These are phyloP conservation scores for Coniophora puteana DNA, from an alignment of 1,284 basidiomycete genomes.

Conservation along the genomic window DNA sequence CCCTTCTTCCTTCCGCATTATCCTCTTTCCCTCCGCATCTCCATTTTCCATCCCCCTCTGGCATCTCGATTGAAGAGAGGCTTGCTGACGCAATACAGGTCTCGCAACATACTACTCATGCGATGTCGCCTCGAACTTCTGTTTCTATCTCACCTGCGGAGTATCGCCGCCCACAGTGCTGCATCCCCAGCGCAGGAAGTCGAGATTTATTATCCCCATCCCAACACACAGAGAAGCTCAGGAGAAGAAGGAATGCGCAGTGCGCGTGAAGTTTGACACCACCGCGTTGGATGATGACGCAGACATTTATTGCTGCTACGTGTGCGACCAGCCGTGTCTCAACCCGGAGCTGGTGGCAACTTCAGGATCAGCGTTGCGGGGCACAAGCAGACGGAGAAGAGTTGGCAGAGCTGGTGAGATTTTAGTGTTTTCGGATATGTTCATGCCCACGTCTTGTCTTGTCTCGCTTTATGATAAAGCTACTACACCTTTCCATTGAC, in stretches of 20 bases:
- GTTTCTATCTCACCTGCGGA: conserved; percentile 94
- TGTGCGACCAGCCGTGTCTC: conserved; percentile 83
- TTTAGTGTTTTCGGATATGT: too few species aligned
- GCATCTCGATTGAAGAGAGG: too few species aligned
- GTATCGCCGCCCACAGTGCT: conserved; percentile 89
- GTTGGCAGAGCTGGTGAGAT: conserved; percentile 88
- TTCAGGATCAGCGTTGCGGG: conserved; percentile 88
- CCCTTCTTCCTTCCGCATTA: too few species aligned
- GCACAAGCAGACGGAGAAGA: conserved; percentile 94
- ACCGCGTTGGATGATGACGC: conserved; percentile 86
- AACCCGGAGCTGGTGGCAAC: conserved; percentile 74
- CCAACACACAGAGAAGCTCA: too few species aligned
- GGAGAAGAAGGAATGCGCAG: conserved; percentile 77
- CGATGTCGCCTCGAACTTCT: conserved; percentile 85
- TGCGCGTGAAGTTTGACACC: conserved; percentile 94
- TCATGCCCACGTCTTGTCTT: too few species aligned
- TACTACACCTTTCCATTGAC: too few species aligned
- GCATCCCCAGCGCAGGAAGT: conserved; percentile 85
- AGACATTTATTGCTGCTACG: conserved; percentile 98
- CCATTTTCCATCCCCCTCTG: too few species aligned
- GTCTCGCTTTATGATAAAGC: too few species aligned
- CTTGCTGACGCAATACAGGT: too few species aligned
- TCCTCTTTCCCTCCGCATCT: too few species aligned
- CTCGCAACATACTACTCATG: conserved; percentile 77
- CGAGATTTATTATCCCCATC: conserved; percentile 89